Evolutionary conservation across 495 filamentous ascomycete species (phyloP).

Genomic region (Letharia columbiana): DNA sequence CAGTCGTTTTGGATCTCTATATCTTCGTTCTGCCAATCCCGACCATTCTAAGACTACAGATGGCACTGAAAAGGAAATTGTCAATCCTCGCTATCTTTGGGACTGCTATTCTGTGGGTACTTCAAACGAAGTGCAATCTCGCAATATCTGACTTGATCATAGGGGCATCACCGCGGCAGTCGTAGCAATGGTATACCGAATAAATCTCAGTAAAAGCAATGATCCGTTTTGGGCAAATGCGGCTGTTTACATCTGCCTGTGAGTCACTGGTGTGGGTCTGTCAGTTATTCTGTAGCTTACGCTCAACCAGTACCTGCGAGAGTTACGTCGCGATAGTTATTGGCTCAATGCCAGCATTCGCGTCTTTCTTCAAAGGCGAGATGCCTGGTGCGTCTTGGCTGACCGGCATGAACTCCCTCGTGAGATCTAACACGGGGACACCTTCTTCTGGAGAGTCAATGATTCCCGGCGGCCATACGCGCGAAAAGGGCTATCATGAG

Average conservation of each 20-base stretch:
- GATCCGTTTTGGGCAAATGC: constrained; percentile 2
- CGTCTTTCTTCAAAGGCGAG: constrained; percentile 1
- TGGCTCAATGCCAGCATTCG: constrained; percentile 18
- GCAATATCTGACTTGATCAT: neutral
- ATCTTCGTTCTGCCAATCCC: constrained; percentile 32
- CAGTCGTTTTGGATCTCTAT: constrained; percentile 29
- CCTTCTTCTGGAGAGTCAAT: neutral
- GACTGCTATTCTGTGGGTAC: constrained; percentile 13
- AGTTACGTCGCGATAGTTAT: constrained; percentile 15
- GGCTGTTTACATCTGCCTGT: constrained; percentile 11
- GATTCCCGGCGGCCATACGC: neutral
- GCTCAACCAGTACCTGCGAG: neutral
- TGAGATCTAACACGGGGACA: neutral
- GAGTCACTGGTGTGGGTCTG: neutral
- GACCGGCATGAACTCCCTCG: neutral
- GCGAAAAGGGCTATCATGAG: neutral
- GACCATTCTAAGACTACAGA: constrained; percentile 26
- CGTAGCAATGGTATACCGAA: constrained; percentile 5
- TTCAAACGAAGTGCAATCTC: neutral
- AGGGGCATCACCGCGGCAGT: constrained; percentile 9
- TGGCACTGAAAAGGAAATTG: constrained; percentile 24
- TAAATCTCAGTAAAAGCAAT: neutral
- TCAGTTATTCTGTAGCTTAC: neutral
- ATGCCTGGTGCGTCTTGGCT: neutral
- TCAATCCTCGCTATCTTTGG: constrained; percentile 7